Base-by-base conservation (phyloP, 768 basidiomycete species). In the Podaxis sp. region DNA sequence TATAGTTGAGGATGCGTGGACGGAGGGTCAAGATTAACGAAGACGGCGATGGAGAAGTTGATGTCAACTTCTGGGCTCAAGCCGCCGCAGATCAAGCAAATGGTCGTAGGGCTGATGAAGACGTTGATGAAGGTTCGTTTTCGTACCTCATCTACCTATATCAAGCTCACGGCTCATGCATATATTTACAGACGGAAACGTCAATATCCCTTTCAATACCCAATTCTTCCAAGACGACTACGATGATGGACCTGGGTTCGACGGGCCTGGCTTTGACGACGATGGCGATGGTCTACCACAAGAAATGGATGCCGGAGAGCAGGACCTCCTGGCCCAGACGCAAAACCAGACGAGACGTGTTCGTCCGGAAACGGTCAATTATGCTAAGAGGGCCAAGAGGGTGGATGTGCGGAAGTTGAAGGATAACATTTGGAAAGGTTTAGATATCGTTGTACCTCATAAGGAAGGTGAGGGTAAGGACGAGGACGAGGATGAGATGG, bases 41-140 rank as follows among this genome's bases (percentile, higher is more conserved):
- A 60, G 80, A 83, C 30, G 85, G 83, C 30, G 89, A 95, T 66
- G 95, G 91, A 30, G 95, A 97, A 74, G 88, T 96, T 28, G 96
- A 98, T 71, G 95, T 96, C 76, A 87, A 91, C 65, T 99, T 95
- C 79, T 99, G 97, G 97, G 96, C 95, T 0, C 91, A 94, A 68
- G 94, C 93, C 3, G 95, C 95, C 10, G 93, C 93, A 0, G 86
- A 91, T 56, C 88, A 92, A 73, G 88, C 87, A 13, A 89, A 73
- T 5, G 83, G 83, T 60, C 71, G 68, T 5, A 46, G 28, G 48
- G 60, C 11, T 17, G 70, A 74, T 28, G 71, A 65, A 12, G 81
- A 83, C 11, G 82, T 74, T 24, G 89, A 92, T 56, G 89, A 87
- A 51, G 83, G 91, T 90, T 66, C 73, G 85, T 70, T 46, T 61